Evolutionary conservation across 2,329 filamentous ascomycete species (phyloP).

Genomic region (Penicillium digitatum): DNA sequence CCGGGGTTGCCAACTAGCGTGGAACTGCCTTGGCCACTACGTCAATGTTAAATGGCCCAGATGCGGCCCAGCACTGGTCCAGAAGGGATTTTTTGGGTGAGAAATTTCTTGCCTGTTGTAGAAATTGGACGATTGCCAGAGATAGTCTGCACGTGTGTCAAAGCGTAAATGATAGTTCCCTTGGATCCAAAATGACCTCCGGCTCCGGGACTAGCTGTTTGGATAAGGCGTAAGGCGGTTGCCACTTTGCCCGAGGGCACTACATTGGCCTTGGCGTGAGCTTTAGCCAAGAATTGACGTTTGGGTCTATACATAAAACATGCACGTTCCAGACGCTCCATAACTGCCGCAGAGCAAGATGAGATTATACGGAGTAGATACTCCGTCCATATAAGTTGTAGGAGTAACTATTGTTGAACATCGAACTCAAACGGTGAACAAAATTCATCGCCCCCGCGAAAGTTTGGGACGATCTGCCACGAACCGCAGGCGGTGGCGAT

Average conservation of each 20-base stretch:
- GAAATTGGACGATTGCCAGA: neutral
- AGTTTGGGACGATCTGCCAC: neutral
- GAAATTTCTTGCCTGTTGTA: neutral
- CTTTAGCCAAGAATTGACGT: neutral
- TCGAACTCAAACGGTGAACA: neutral
- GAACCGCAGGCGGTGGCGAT: slow-evolving; percentile 10
- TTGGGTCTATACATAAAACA: neutral
- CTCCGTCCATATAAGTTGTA: neutral
- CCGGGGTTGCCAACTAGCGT: neutral
- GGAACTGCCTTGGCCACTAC: neutral
- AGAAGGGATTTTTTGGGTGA: neutral
- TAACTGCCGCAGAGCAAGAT: neutral
- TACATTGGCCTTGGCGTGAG: neutral
- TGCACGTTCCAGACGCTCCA: neutral
- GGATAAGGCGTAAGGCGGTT: neutral
- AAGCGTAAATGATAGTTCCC: neutral
- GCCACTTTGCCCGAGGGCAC: neutral
- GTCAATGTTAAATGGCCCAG: slow-evolving; percentile 2
- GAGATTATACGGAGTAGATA: neutral
- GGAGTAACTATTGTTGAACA: neutral
- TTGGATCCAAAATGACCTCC: neutral
- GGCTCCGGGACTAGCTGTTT: neutral
- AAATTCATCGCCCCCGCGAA: slow-evolving; percentile 4
- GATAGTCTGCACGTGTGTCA: neutral
- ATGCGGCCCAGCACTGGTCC: neutral